A percentile compares a stretch with the other conserved stretches of the same genome.
Evolutionary conservation across 768 basidiomycete species (phyloP).

Genomic region (Phallus indusiatus): DNA sequence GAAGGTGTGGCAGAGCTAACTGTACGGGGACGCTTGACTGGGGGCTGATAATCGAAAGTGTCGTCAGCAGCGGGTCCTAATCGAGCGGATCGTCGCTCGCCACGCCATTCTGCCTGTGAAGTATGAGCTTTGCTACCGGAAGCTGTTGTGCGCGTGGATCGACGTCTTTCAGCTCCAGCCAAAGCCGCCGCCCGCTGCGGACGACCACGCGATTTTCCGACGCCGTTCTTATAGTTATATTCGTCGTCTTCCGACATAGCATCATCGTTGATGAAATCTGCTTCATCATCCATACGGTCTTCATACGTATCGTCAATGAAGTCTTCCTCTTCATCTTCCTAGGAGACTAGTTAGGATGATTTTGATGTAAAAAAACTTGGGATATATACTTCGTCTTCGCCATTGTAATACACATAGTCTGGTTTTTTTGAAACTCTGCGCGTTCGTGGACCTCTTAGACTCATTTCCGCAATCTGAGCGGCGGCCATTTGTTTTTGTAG

Average conservation of each 20-base stretch:
- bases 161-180: constrained; percentile 22
- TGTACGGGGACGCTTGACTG: constrained; percentile 64
- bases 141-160: constrained; percentile 34
- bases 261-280: constrained; percentile 47
- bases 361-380: constrained; percentile 9
- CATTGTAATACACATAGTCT: constrained; percentile 73
- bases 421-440: constrained; percentile 62
- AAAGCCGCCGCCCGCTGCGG: constrained; percentile 8
- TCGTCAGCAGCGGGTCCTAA: constrained; percentile 47
- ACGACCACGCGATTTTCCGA: constrained; percentile 28
- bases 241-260: constrained; percentile 30
- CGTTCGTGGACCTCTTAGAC: constrained; percentile 72
- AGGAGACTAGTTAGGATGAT: constrained; percentile 16
- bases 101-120: constrained; percentile 53
- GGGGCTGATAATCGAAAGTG: constrained; percentile 39
- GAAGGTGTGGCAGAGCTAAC: constrained; percentile 32
- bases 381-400: constrained; percentile 49
- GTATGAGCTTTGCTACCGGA: constrained; percentile 39
- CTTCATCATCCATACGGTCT: constrained; percentile 35
- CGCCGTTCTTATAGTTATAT: neutral
- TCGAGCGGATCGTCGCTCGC: constrained; percentile 64
- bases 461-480: constrained; percentile 56
- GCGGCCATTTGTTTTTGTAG: constrained; percentile 47
- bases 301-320: constrained; percentile 40
- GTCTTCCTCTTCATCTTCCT: constrained; percentile 59